These are phyloP conservation scores for Hyphodiscus hymeniophilus DNA, from an alignment of 495 filamentous ascomycete species.

Conservation along the genomic window DNA sequence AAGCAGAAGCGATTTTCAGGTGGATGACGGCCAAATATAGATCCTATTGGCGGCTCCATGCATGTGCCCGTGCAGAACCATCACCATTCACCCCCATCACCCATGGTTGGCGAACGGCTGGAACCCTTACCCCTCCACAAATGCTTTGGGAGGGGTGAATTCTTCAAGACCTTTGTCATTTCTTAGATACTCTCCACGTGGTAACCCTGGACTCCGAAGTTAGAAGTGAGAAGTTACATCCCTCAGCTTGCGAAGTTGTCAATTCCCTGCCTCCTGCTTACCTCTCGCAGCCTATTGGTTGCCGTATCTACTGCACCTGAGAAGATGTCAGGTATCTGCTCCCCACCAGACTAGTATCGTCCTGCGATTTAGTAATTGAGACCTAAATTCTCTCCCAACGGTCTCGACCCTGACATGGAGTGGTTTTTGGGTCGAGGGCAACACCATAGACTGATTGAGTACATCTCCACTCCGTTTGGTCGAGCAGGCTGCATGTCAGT, in stretches of 20 bases:
- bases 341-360: not conserved
- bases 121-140: too few species aligned
- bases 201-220: too few species aligned
- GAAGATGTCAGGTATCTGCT: not conserved
- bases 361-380: not conserved
- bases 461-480: slow-evolving; percentile 3
- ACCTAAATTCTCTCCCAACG: too few species aligned
- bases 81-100: too few species aligned
- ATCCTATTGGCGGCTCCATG: not conserved
- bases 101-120: too few species aligned
- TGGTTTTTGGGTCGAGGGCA: not conserved
- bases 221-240: too few species aligned
- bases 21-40: too few species aligned
- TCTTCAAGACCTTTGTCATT: too few species aligned
- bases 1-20: too few species aligned
- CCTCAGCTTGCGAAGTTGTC: too few species aligned
- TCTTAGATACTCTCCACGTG: too few species aligned
- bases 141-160: too few species aligned
- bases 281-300: not conserved
- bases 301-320: not conserved
- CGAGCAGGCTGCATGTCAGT: slow-evolving; percentile 10
- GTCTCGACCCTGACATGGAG: not conserved
- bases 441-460: not conserved
- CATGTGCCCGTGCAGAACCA: not conserved
- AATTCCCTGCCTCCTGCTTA: not conserved